Evolutionary conservation across 257 asterid species (phyloP), one percentile per base, ranked within the genome.

Genomic region (Fraxinus pennsylvanica): DNA sequence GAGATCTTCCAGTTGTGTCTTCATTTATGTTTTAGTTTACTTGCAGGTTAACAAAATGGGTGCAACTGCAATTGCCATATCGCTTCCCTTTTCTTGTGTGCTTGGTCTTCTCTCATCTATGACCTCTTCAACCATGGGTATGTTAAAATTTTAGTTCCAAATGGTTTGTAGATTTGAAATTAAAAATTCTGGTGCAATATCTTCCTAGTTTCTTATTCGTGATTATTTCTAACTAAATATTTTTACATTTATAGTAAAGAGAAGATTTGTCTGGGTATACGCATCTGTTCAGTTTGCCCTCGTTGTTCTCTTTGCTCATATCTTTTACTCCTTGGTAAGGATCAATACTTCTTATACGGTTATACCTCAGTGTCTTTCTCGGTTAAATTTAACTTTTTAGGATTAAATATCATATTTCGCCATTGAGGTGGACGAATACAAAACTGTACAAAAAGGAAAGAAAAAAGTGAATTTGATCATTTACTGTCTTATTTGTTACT

Each of bases 91-190:
- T 87, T 94, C 98, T 69, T 90, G 95, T 82, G 90, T 89, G 19
- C 94, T 94, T 30, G 96, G 93, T 76, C 94, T 94, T 63, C 89
- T 94, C 39, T 89, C 97, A 61, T 87, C 98, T 25, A 84, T 94
- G 86, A 87, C 98, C 69, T 86, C 98, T 78, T 89, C 97, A 69
- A 86, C 94, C 17, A 89, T 92, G 95, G 97, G 98, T 93, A 90
- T 52, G 85, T 79, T 68, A 68, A 27, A 12, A 32, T 45, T 63
- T 78, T 57, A 35, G 25, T 2, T 21, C 50, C 75, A 33, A 25
- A 39, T 39, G 13, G 13, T 36, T 36, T 36, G 39, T 36, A 36
- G 39, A 36, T 36, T 36, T 36, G 39, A 36, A 36, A 6, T 36
- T 36, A 36, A 36, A 36, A 36, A 36, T 36, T 36, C 13, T 39